Base-by-base conservation (phyloP, 140 eudicot genomes). In the Senecio squalidus region DNA sequence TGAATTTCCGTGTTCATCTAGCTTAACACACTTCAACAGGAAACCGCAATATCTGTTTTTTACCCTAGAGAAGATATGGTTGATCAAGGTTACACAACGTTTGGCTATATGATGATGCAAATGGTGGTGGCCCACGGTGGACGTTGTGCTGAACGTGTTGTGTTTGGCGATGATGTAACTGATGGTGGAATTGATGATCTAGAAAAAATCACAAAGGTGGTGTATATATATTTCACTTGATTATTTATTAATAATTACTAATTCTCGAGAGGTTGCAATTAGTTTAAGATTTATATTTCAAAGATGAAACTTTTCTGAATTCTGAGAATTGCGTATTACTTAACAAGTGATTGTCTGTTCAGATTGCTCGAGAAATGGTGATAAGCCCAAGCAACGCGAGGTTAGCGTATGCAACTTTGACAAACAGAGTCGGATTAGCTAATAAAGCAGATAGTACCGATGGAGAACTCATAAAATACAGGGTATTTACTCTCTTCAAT, bases 41-140 rank as follows among this genome's bases (percentile, higher is more conserved):
- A 91, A 80, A 91, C 96, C 40, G 96, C 98, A 22, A 52, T 91
- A 26, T 86, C 98, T 60, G 96, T 91, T 52, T 91, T 86, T 50
- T 86, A 86, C 73, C 96, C 96, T 28, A 74, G 98, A 74, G 98
- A 91, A 79, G 96, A 86, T 40, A 78, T 77, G 76, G 77, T 86
- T 27, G 91, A 81, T 70, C 98, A 78, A 76, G 88, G 82, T 49
- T 83, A 83, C 77, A 81, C 90, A 54, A 91, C 96, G 15, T 83
- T 91, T 64, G 98, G 94, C 58, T 91, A 91, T 80, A 70, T 91
- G 91, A 78, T 78, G 78, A 91, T 91, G 98, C 98, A 91, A 83
- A 91, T 91, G 98, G 94, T 91, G 76, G 98, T 91, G 24, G 98
- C 98, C 67, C 98, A 91, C 73, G 98, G 98, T 26, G 98, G 98